Conservation (phyloP, 2,329 filamentous ascomycete genomes). For the Trichothecium sympodiale region DNA sequence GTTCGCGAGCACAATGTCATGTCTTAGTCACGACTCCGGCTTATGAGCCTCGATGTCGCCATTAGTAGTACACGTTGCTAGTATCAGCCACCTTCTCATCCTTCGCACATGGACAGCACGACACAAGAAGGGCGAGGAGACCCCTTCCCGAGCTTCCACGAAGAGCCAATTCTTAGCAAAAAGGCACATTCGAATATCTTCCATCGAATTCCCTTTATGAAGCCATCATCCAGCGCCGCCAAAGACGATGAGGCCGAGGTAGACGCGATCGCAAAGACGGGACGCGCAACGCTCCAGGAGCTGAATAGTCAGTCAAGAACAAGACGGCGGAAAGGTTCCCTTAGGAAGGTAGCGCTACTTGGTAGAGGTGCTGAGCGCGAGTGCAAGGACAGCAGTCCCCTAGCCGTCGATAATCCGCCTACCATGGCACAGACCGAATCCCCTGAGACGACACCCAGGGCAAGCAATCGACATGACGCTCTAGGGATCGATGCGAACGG, state of each 20-base stretch:
- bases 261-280: neutral
- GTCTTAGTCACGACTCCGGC: too few relatives aligned
- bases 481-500: conserved; percentile 32
- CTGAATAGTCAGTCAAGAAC: conserved; percentile 31
- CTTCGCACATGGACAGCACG: too few relatives aligned
- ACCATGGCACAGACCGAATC: conserved; percentile 10
- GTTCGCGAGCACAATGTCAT: too few relatives aligned
- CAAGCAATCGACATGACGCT: conserved; percentile 17
- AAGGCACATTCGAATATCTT: conserved; percentile 42
- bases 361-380: conserved; percentile 59
- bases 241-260: conserved; percentile 22
- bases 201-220: conserved; percentile 59
- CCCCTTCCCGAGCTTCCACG: too few relatives aligned
- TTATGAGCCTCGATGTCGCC: too few relatives aligned
- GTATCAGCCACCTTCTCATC: too few relatives aligned
- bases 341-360: conserved; percentile 77
- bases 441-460: conserved; percentile 10
- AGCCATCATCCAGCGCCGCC: conserved; percentile 22
- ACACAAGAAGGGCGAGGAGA: too few relatives aligned
- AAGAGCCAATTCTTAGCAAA: too few relatives aligned
- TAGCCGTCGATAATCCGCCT: conserved; percentile 30
- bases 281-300: conserved; percentile 13
- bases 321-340: conserved; percentile 68
- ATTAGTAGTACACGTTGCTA: too few relatives aligned
- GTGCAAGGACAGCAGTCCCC: conserved; percentile 38